These are phyloP conservation scores for Paramecium sonneborni DNA, from an alignment of 73 alveolate species.

Conservation along the genomic window DNA sequence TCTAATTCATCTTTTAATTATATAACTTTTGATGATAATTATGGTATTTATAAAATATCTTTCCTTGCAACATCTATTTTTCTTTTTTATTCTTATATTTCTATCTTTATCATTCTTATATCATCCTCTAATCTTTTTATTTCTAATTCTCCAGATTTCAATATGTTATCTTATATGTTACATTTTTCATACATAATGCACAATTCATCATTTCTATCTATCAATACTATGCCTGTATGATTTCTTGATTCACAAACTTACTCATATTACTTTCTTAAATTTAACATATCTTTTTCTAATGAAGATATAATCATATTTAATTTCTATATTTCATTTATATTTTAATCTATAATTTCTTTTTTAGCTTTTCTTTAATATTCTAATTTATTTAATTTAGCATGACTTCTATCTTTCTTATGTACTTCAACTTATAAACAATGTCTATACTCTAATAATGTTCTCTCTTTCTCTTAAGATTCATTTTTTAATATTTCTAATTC, in stretches of 20 bases:
- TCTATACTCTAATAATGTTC: constrained; percentile 87
- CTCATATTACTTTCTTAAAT: constrained; percentile 92
- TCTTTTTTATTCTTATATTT: constrained; percentile 87
- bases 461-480: constrained; percentile 92
- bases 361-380: constrained; percentile 89
- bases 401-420: constrained; percentile 89
- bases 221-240: constrained; percentile 95
- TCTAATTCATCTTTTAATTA: constrained; percentile 82
- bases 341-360: constrained; percentile 85
- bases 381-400: constrained; percentile 92
- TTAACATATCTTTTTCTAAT: constrained; percentile 94
- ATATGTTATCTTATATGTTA: constrained; percentile 90
- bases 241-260: constrained; percentile 95
- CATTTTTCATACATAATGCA: constrained; percentile 95
- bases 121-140: constrained; percentile 96
- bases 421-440: constrained; percentile 84
- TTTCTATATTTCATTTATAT: constrained; percentile 96
- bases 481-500: constrained; percentile 95
- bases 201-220: constrained; percentile 97
- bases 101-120: constrained; percentile 90
- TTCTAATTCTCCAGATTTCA: constrained; percentile 92
- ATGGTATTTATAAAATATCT: constrained; percentile 91
- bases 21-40: constrained; percentile 82
- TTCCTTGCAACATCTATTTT: constrained; percentile 92
- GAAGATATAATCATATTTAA: constrained; percentile 91